These are phyloP conservation scores for Talaromyces thailandensis DNA, from an alignment of 495 filamentous ascomycete genomes.

Conservation along the genomic window DNA sequence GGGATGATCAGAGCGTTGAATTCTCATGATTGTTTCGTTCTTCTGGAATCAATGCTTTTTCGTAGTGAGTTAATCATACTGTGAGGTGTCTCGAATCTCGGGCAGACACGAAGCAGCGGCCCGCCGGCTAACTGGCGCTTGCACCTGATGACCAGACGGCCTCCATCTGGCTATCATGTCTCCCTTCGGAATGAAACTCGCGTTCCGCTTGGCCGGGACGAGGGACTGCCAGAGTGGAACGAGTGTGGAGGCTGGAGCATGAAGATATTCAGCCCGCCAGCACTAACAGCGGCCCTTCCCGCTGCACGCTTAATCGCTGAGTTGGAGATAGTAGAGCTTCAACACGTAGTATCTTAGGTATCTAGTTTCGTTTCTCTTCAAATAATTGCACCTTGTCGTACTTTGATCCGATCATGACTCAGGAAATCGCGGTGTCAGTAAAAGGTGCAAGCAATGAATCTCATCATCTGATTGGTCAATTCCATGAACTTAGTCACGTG, in stretches of 20 bases:
- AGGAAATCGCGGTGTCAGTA: background rate
- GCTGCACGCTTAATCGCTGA: background rate
- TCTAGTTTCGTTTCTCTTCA: too few species aligned
- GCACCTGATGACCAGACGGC: slow-evolving; percentile 4
- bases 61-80: background rate
- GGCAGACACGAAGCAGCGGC: slow-evolving; percentile 16
- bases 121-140: slow-evolving; percentile 10
- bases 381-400: background rate
- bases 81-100: background rate
- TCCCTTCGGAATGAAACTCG: background rate
- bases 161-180: background rate
- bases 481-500: background rate
- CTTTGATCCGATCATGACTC: background rate
- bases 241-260: background rate
- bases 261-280: too few species aligned
- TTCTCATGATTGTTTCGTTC: background rate
- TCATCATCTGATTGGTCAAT: background rate
- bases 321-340: background rate
- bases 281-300: background rate
- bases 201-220: background rate
- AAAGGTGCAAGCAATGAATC: background rate
- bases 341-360: too few species aligned
- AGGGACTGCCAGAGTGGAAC: too few species aligned
- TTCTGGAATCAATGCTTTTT: background rate
- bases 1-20: background rate